These are phyloP conservation scores for Cenococcum geophilum DNA, from an alignment of 495 filamentous ascomycete species.

Conservation along the genomic window DNA sequence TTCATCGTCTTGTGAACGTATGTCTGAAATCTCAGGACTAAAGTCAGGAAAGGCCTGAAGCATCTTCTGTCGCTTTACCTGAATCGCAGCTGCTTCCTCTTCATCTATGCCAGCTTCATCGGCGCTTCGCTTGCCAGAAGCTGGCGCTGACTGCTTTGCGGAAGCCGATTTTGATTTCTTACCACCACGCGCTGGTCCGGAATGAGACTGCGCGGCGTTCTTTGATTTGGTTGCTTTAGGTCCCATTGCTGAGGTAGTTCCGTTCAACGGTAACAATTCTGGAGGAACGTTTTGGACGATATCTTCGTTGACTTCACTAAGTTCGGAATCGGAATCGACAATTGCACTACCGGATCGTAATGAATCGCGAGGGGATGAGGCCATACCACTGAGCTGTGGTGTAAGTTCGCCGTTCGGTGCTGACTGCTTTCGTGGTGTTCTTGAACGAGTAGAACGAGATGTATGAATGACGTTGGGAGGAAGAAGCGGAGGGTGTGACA, in stretches of 20 bases:
- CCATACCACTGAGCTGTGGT: not conserved
- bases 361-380: not conserved
- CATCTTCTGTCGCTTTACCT: conserved; percentile 12
- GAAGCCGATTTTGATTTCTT: conserved; percentile 21
- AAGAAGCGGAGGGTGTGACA: not conserved
- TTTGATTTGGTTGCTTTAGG: conserved; percentile 9
- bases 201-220: conserved; percentile 1
- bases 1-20: conserved; percentile 23
- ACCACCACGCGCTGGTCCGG: conserved; percentile 13
- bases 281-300: conserved; percentile 22
- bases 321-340: conserved; percentile 21
- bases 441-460: not conserved
- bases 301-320: conserved; percentile 31
- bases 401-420: not conserved
- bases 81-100: conserved; percentile 1
- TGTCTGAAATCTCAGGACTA: conserved; percentile 18
- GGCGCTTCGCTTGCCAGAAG: conserved; percentile 15
- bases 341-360: not conserved
- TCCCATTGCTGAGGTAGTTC: conserved; percentile 7
- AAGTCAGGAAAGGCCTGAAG: conserved; percentile 7
- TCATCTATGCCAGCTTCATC: conserved; percentile 14
- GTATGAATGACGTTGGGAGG: not conserved
- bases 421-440: not conserved
- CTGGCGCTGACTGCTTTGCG: conserved; percentile 11
- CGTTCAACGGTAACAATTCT: conserved; percentile 8